These are phyloP conservation scores for Bathelium albidoporum DNA, from an alignment of 495 filamentous ascomycete species.

Conservation along the genomic window DNA sequence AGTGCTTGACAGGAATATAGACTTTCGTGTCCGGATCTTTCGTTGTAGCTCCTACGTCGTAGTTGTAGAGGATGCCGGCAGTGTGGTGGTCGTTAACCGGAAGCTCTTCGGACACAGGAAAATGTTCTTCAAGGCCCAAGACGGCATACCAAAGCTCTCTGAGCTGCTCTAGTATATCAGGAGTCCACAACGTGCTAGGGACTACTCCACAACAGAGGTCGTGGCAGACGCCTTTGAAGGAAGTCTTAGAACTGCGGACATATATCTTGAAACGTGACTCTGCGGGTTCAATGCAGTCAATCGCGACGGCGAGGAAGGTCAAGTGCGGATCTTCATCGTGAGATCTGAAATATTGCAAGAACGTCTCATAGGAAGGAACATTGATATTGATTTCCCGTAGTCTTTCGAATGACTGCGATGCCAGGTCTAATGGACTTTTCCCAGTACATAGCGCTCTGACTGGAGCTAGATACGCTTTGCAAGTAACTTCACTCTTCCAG, in stretches of 20 bases:
- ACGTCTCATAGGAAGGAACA: not conserved
- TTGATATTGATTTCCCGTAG: not conserved
- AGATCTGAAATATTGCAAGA: not conserved
- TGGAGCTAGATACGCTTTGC: too few relatives aligned
- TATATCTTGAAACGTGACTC: not conserved
- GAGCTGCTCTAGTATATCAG: not conserved
- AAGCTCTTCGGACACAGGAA: not conserved
- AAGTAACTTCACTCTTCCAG: too few relatives aligned
- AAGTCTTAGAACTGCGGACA: not conserved
- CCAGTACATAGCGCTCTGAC: too few relatives aligned
- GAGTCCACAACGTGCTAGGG: not conserved
- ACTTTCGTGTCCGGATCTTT: not conserved
- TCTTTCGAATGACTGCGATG: too few relatives aligned
- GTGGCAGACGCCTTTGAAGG: not conserved
- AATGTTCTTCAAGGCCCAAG: not conserved
- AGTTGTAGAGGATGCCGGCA: not conserved
- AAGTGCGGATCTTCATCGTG: not conserved
- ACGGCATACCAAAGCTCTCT: not conserved
- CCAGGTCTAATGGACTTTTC: too few relatives aligned
- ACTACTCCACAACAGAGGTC: not conserved
- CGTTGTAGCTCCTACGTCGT: not conserved
- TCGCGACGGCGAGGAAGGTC: not conserved
- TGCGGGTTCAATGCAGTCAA: not conserved
- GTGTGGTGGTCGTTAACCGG: not conserved
- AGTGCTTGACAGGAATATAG: not conserved